A percentile compares a stretch with the other conserved stretches of the same genome.
Conservation (phyloP, 139 green algal genomes). For the Closterium sp. region DNA sequence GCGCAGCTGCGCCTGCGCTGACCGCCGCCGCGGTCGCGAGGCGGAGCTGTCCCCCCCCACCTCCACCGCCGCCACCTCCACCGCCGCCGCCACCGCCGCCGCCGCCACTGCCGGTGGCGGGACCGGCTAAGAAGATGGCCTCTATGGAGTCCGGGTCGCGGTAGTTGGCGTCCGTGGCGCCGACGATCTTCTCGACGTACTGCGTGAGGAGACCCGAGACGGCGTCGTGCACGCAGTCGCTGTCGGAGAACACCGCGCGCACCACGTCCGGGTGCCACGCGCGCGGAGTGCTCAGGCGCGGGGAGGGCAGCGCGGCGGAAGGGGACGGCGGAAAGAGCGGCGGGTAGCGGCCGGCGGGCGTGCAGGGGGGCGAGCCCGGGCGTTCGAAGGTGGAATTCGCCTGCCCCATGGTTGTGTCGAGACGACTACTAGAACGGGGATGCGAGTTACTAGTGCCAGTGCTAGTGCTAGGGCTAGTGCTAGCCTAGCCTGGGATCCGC, state of each 20-base stretch:
- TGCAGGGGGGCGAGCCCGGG: background rate
- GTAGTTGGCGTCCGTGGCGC: background rate
- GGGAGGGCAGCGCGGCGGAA: background rate
- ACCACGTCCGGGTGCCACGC: background rate
- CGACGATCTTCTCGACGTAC: background rate
- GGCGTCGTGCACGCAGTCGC: background rate
- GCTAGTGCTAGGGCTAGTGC: too few species aligned
- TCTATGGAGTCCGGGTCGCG: background rate
- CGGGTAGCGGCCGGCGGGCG: background rate
- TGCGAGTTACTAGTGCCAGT: background rate
- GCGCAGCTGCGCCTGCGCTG: too few species aligned
- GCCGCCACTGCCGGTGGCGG: background rate
- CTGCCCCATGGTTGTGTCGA: background rate
- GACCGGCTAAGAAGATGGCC: background rate
- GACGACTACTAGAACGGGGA: background rate
- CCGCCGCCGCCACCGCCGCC: too few species aligned
- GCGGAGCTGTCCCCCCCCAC: background rate
- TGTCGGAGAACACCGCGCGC: background rate
- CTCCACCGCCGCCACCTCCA: background rate
- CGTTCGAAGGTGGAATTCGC: background rate
- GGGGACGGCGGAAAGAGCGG: background rate
- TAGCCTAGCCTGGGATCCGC: too few species aligned
- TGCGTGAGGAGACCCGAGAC: background rate
- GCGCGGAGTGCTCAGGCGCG: background rate
- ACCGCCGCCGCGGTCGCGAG: background rate